A percentile compares a stretch with the other conserved stretches of the same genome.
phyloP scores from a whole-genome alignment of 1,139 yeast genomes.

The Nakaseomyces kungkrabaensis region DNA sequence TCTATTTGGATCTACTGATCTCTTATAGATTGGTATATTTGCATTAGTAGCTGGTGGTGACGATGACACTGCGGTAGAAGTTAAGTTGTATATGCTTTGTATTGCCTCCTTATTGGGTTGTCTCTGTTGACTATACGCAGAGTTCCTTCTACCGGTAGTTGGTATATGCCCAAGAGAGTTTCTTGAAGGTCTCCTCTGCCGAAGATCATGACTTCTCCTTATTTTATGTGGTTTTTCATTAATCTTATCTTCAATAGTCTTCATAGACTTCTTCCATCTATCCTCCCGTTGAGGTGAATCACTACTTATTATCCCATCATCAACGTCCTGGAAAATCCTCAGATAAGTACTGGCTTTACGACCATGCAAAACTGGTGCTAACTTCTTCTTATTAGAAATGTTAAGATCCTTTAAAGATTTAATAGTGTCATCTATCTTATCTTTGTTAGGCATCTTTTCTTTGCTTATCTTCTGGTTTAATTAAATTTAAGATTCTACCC shows the following conservation, averaged over 20 bases:
- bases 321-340: conserved; percentile 27
- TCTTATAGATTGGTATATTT: neutral
- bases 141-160: neutral
- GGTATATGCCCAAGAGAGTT: conserved; percentile 1
- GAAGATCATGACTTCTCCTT: neutral
- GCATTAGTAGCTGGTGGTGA: neutral
- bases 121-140: conserved; percentile 2
- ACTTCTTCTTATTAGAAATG: conserved; percentile 15
- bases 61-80: neutral
- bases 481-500: too few relatives aligned
- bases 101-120: neutral
- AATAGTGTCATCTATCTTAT: conserved; percentile 12
- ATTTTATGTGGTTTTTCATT: neutral
- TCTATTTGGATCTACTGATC: neutral
- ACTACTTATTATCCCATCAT: conserved; percentile 7
- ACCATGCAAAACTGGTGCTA: conserved; percentile 22
- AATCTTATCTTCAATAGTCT: conserved; percentile 1
- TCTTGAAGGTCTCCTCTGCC: neutral
- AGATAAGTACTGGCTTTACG: conserved; percentile 30
- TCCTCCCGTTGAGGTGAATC: neutral
- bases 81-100: neutral
- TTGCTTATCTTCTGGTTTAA: too few relatives aligned
- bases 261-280: conserved; percentile 1
- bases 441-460: neutral
- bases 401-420: conserved; percentile 19